Conservation (phyloP, 345 rosid species). For the Populus davidiana region DNA sequence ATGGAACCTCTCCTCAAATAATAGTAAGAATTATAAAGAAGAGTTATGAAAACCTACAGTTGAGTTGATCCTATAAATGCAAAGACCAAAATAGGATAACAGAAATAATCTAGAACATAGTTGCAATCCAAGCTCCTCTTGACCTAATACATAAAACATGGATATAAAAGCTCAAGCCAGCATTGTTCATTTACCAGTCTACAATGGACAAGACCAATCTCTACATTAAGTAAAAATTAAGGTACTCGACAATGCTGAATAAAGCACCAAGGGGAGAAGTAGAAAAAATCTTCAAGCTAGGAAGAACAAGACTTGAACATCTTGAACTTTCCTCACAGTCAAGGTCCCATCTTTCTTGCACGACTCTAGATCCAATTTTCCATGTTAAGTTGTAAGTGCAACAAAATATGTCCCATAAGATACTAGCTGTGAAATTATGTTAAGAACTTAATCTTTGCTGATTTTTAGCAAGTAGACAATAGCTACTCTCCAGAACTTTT, state of each 20-base stretch:
- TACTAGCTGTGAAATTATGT: no score
- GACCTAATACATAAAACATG: neutral
- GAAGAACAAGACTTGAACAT: neutral
- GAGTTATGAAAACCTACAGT: neutral
- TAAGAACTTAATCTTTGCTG: neutral
- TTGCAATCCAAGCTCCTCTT: neutral
- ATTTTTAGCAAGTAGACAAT: neutral
- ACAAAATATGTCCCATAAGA: no score
- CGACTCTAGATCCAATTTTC: neutral
- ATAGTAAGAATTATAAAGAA: no score
- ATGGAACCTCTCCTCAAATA: no score
- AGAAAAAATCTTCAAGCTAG: neutral
- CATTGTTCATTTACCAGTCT: neutral
- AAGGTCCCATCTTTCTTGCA: neutral
- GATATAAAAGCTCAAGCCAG: neutral
- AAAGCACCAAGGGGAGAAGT: neutral
- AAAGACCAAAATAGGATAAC: neutral
- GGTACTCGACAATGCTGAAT: neutral
- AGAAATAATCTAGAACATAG: neutral
- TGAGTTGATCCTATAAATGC: neutral
- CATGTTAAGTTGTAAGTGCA: neutral
- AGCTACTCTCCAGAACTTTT: neutral
- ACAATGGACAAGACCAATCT: neutral
- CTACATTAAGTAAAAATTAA: neutral
- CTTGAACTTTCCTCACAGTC: neutral